Evolutionary conservation across 768 basidiomycete species (phyloP).

Genomic region (Baorangia bicolor): DNA sequence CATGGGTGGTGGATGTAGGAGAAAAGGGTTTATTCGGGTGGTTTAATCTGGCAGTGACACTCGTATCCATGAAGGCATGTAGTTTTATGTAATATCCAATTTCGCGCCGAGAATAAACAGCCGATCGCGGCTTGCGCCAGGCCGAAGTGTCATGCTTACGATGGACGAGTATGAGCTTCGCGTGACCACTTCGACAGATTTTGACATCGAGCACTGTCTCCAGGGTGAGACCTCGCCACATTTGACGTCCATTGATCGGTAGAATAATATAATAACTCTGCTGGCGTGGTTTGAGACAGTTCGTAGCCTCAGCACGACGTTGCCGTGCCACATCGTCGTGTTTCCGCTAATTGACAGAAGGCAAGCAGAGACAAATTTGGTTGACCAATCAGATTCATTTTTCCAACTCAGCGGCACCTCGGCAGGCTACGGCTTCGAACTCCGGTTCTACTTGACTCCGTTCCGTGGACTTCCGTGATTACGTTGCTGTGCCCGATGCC

Average conservation of each 20-base stretch:
- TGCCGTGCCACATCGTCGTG: not conserved
- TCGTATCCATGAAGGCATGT: not conserved
- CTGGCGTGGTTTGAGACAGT: not conserved
- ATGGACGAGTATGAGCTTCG: slow-evolving; percentile 13
- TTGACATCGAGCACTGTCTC: not conserved
- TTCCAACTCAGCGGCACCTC: not conserved
- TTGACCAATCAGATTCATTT: not conserved
- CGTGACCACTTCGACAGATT: not conserved
- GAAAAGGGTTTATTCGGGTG: slow-evolving; percentile 1
- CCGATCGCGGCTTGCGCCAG: not conserved
- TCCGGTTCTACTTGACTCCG: not conserved
- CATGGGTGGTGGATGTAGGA: slow-evolving; percentile 39
- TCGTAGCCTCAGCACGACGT: not conserved
- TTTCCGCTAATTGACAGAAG: not conserved
- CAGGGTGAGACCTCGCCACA: not conserved
- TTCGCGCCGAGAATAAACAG: not conserved
- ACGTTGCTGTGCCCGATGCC: not conserved
- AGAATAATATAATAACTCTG: not conserved
- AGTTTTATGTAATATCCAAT: slow-evolving; percentile 23
- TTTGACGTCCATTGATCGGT: not conserved
- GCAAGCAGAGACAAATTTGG: not conserved
- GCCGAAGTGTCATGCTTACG: not conserved
- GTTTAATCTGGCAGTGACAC: slow-evolving; percentile 16
- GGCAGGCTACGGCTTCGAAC: not conserved
- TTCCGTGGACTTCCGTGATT: not conserved